Percentiles rank a stretch among this genome's conserved stretches.
Conservation (phyloP, 192 early-diverging fungal species). For the Irineochytrium annulatum region DNA sequence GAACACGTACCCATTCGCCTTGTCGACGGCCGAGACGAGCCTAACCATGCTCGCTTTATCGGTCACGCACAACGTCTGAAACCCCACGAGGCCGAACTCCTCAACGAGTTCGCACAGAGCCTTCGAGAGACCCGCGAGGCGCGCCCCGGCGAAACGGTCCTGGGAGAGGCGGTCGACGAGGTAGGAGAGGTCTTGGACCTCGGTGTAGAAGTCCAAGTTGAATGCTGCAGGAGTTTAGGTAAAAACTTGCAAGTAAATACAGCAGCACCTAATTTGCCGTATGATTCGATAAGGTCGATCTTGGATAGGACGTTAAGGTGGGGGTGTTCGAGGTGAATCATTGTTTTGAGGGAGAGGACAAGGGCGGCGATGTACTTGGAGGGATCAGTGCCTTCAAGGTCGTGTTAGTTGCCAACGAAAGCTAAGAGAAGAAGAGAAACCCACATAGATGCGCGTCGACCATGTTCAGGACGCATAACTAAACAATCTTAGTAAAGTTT, state of each 20-base stretch:
- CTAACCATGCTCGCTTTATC: conserved; percentile 80
- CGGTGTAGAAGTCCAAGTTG: conserved; percentile 91
- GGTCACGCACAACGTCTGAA: conserved; percentile 79
- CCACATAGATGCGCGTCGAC: conserved; percentile 73
- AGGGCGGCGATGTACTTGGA: conserved; percentile 90
- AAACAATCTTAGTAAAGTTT: background rate
- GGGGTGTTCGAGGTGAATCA: conserved; percentile 55
- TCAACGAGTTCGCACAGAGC: conserved; percentile 88
- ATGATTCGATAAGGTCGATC: conserved; percentile 56
- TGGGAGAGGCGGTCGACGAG: conserved; percentile 72
- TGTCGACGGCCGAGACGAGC: conserved; percentile 77
- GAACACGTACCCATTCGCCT: conserved; percentile 88
- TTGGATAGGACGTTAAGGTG: conserved; percentile 57
- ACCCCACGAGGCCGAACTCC: conserved; percentile 88
- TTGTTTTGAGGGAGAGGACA: conserved; percentile 75
- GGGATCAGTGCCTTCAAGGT: conserved; percentile 80
- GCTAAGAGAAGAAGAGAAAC: no score
- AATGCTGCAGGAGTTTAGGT: conserved; percentile 57
- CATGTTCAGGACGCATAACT: conserved; percentile 78
- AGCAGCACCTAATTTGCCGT: conserved; percentile 63
- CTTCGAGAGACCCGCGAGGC: conserved; percentile 60
- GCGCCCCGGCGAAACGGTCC: conserved; percentile 36
- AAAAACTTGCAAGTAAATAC: conserved; percentile 1
- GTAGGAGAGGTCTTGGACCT: conserved; percentile 85
- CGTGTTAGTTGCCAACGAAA: background rate